Percentiles rank a stretch among this genome's conserved stretches.
Evolutionary conservation across 2,329 filamentous ascomycete genomes (phyloP).

Genomic region (Aspergillus persii): DNA sequence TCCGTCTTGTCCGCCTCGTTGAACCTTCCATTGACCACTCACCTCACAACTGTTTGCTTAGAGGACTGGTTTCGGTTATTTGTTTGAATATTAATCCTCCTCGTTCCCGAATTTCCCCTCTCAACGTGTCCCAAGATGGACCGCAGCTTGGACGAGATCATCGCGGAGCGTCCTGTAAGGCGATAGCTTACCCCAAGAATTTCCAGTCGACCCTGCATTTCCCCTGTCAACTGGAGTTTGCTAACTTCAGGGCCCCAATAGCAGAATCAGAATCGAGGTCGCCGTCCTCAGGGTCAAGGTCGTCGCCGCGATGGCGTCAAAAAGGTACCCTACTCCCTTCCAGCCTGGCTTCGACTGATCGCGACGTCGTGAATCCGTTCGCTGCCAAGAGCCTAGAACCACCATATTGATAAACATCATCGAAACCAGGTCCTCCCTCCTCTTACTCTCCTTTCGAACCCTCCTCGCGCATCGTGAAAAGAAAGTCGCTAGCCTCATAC

Average conservation of each 20-base stretch:
- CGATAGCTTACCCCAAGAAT: neutral
- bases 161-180: slow-evolving; percentile 58
- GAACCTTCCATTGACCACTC: neutral
- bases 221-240: neutral
- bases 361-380: neutral
- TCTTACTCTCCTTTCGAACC: slow-evolving; percentile 32
- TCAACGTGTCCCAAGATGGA: slow-evolving; percentile 50
- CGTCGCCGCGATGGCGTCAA: slow-evolving; percentile 77
- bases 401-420: slow-evolving; percentile 9
- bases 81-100: neutral
- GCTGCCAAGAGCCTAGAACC: neutral
- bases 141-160: slow-evolving; percentile 64
- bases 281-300: slow-evolving; percentile 41
- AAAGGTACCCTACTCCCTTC: slow-evolving; percentile 64
- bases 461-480: slow-evolving; percentile 39
- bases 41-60: neutral
- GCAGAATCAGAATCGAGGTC: slow-evolving; percentile 31
- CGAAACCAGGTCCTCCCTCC: slow-evolving; percentile 45
- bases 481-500: slow-evolving; percentile 26
- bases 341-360: neutral
- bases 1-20: neutral
- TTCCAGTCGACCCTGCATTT: neutral
- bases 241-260: slow-evolving; percentile 22
- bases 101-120: neutral
- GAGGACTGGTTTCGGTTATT: neutral